Evolutionary conservation across 208 protist genomes (phyloP).

Genomic region (Trypanosomatidae sp.): DNA sequence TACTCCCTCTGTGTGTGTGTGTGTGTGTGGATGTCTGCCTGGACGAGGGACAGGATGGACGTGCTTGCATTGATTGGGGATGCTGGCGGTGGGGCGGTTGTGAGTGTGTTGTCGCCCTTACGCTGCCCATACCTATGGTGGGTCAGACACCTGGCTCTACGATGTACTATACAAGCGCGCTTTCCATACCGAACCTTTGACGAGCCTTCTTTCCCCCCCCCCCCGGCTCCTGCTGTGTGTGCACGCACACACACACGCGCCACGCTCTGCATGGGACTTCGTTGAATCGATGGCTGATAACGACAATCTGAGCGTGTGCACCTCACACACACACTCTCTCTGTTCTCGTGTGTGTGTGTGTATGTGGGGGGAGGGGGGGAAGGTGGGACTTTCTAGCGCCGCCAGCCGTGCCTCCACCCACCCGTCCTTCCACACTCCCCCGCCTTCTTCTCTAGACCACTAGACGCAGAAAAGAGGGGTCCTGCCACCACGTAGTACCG

Average conservation of each 20-base stretch:
- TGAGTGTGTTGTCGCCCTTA: neutral
- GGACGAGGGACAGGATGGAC: neutral
- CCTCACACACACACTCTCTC: neutral
- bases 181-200: neutral
- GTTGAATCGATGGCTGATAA: neutral
- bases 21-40: neutral
- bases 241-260: neutral
- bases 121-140: neutral
- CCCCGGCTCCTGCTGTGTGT: constrained; percentile 4
- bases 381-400: no score
- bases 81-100: neutral
- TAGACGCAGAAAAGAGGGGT: no score
- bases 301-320: neutral
- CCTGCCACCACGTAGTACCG: neutral
- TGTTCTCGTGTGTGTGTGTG: neutral
- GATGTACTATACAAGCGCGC: neutral
- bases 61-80: neutral
- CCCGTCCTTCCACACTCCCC: neutral
- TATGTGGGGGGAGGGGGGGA: neutral
- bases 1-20: neutral
- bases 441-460: neutral
- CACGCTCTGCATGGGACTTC: neutral
- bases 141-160: neutral
- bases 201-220: neutral
- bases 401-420: neutral